phyloP scores from a whole-genome alignment of 441 rosid genomes.

The Sinapis alba region DNA sequence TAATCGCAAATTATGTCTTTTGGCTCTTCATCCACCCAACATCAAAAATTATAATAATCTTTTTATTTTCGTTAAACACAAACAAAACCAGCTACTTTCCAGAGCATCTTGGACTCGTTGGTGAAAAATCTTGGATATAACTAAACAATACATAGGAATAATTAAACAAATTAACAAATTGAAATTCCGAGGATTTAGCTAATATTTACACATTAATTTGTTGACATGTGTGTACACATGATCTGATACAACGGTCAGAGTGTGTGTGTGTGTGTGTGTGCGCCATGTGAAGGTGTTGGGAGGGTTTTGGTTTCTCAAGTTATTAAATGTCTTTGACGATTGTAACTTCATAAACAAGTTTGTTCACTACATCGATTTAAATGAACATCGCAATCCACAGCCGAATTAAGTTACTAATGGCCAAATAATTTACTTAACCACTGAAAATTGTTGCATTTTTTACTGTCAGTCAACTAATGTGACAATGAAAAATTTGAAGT shows the following conservation, averaged over 20 bases:
- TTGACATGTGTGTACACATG: constrained; percentile 39
- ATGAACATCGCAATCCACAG: background rate
- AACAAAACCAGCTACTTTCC: constrained; percentile 37
- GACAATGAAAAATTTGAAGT: background rate
- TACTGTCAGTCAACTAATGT: background rate
- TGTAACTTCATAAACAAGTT: background rate
- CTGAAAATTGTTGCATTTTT: background rate
- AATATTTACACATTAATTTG: constrained; percentile 1
- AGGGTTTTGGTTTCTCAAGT: constrained; percentile 24
- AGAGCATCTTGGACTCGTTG: constrained; percentile 34
- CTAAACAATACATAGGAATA: background rate
- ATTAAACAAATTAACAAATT: constrained; percentile 4
- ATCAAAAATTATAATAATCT: constrained; percentile 17
- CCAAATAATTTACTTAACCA: background rate
- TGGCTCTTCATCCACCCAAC: constrained; percentile 41
- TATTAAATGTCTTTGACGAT: background rate
- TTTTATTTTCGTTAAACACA: constrained; percentile 30
- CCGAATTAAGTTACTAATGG: background rate
- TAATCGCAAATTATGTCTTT: constrained; percentile 26
- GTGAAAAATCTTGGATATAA: constrained; percentile 20
- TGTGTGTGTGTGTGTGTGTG: constrained; percentile 25
- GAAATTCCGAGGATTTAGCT: constrained; percentile 14
- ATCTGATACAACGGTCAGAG: constrained; percentile 35
- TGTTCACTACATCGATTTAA: background rate
- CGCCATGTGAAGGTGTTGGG: constrained; percentile 43